A percentile compares a stretch with the other conserved stretches of the same genome.
Evolutionary conservation across 2,329 filamentous ascomycete species (phyloP).

Genomic region (Trichocomaceae sp.): DNA sequence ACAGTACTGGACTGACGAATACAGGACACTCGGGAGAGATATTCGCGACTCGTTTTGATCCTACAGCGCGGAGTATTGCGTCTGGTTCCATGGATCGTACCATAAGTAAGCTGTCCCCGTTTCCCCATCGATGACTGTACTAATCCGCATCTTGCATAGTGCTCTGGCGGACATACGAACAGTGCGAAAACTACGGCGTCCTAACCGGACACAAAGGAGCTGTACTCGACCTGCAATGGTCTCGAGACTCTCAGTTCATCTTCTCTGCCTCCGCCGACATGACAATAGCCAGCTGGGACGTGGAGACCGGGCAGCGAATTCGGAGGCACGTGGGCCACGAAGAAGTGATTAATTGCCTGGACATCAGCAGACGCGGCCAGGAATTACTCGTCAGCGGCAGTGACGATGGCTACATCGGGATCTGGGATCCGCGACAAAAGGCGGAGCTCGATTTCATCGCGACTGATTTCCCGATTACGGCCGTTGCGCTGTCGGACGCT

Average conservation of each 20-base stretch:
- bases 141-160: slow-evolving; percentile 47
- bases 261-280: slow-evolving; percentile 92
- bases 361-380: slow-evolving; percentile 81
- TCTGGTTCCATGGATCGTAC: slow-evolving; percentile 93
- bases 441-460: slow-evolving; percentile 80
- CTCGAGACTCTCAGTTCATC: slow-evolving; percentile 81
- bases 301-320: slow-evolving; percentile 86
- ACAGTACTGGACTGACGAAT: neutral
- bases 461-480: slow-evolving; percentile 87
- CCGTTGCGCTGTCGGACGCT: slow-evolving; percentile 83
- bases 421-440: slow-evolving; percentile 93
- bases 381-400: slow-evolving; percentile 86
- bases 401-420: slow-evolving; percentile 86
- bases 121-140: slow-evolving; percentile 13
- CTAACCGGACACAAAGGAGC: slow-evolving; percentile 87
- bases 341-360: slow-evolving; percentile 88
- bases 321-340: slow-evolving; percentile 88
- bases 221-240: slow-evolving; percentile 90
- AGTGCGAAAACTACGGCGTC: slow-evolving; percentile 89
- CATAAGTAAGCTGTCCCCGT: slow-evolving; percentile 56
- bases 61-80: slow-evolving; percentile 78
- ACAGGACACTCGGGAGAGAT: slow-evolving; percentile 69
- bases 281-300: slow-evolving; percentile 89
- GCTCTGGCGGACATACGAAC: slow-evolving; percentile 86
- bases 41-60: slow-evolving; percentile 84